Conservation (phyloP, 1,284 basidiomycete genomes). For the Schizopora paradoxa region DNA sequence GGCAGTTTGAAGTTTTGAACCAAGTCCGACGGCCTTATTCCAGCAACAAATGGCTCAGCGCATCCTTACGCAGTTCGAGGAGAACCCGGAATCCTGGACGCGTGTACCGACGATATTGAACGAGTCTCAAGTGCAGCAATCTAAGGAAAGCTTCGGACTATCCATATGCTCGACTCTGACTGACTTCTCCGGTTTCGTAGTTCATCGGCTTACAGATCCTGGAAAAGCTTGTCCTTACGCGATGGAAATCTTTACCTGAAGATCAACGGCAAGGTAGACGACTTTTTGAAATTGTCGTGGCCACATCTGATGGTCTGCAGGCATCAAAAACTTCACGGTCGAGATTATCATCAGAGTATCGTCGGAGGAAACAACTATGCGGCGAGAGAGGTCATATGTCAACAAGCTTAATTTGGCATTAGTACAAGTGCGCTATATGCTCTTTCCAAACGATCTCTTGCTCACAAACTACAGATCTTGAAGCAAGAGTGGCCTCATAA, state of each 20-base stretch:
- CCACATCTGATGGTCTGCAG: conserved; percentile 33
- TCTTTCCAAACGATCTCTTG: neutral
- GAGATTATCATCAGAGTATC: conserved; percentile 90
- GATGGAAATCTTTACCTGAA: conserved; percentile 95
- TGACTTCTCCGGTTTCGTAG: conserved; percentile 34
- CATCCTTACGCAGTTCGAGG: conserved; percentile 92
- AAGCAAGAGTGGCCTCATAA: conserved; percentile 99
- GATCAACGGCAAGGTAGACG: conserved; percentile 84
- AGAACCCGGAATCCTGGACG: conserved; percentile 97
- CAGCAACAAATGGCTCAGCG: conserved; percentile 92
- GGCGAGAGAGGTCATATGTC: conserved; percentile 92
- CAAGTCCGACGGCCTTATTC: conserved; percentile 16
- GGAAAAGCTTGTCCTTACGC: conserved; percentile 89
- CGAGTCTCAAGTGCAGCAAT: conserved; percentile 78
- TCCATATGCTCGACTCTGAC: neutral
- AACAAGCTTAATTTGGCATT: conserved; percentile 97
- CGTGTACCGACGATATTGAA: conserved; percentile 94
- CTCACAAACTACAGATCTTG: conserved; percentile 65
- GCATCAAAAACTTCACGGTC: conserved; percentile 97
- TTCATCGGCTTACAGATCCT: conserved; percentile 94
- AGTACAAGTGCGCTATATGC: conserved; percentile 65
- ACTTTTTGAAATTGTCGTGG: conserved; percentile 1
- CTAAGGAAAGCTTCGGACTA: conserved; percentile 67
- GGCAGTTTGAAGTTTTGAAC: conserved; percentile 10
- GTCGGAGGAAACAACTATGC: conserved; percentile 81